Conservation (phyloP, 805 yeast species). For the Metschnikowia lunata region DNA sequence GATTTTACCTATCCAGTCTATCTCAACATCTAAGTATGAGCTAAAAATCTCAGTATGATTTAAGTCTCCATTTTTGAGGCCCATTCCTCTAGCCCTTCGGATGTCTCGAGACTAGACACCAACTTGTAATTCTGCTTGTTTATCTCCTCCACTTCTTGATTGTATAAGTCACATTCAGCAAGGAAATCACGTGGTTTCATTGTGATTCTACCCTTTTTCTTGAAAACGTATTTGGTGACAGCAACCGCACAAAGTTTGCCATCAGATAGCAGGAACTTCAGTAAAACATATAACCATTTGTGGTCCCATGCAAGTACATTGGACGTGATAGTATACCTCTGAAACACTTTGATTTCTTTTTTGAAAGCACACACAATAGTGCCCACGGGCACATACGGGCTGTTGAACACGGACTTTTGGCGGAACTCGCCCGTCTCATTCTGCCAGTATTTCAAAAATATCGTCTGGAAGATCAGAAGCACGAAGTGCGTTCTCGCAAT, state of each 20-base stretch:
- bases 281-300: constrained; percentile 76
- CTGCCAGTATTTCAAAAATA: constrained; percentile 45
- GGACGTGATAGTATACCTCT: constrained; percentile 50
- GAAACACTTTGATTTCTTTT: constrained; percentile 69
- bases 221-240: constrained; percentile 76
- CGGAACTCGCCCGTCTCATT: constrained; percentile 34
- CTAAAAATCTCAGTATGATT: neutral
- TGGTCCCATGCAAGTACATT: constrained; percentile 77
- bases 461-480: constrained; percentile 51
- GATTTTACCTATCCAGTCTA: too few relatives aligned
- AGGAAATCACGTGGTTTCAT: constrained; percentile 61
- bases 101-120: constrained; percentile 34
- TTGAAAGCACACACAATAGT: constrained; percentile 63
- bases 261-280: constrained; percentile 42
- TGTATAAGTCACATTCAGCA: constrained; percentile 50
- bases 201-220: constrained; percentile 67
- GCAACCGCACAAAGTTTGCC: constrained; percentile 50
- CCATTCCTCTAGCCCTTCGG: constrained; percentile 33
- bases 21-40: neutral
- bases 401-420: constrained; percentile 21
- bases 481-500: constrained; percentile 66
- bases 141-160: constrained; percentile 44
- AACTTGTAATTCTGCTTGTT: constrained; percentile 36
- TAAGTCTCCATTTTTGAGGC: constrained; percentile 16
- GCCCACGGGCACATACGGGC: constrained; percentile 76